phyloP scores from a whole-genome alignment of 2,329 filamentous ascomycete species.

The Chaetomium olivaceum region DNA sequence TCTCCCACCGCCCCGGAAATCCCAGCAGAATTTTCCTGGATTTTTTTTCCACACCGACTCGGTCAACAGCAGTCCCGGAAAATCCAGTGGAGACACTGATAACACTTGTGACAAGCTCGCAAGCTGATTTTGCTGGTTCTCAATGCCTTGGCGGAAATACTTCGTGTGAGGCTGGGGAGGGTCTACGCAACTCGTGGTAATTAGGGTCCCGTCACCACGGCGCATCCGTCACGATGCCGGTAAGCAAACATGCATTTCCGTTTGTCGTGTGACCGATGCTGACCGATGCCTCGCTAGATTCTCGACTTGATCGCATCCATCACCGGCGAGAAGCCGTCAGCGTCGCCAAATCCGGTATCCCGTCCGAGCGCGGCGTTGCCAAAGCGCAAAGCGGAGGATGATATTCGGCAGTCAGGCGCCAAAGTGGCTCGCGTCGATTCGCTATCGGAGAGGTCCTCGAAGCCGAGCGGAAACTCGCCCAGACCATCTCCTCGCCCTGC shows the following conservation, averaged over 20 bases:
- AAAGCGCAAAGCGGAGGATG: conserved; percentile 61
- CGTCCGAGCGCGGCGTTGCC: conserved; percentile 38
- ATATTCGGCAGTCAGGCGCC: conserved; percentile 43
- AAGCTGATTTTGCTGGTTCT: conserved; percentile 10
- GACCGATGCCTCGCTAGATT: conserved; percentile 45
- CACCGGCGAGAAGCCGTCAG: conserved; percentile 52
- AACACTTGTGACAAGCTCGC: conserved; percentile 14
- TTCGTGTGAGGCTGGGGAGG: conserved; percentile 33
- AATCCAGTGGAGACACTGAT: not conserved
- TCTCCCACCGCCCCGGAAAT: not conserved
- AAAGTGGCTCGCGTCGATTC: conserved; percentile 46
- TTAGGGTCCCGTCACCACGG: conserved; percentile 5
- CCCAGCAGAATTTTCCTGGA: not conserved
- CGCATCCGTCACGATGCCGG: conserved; percentile 40
- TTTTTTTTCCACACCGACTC: not conserved
- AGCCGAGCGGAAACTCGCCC: conserved; percentile 28
- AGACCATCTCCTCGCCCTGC: conserved; percentile 35
- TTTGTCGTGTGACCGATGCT: not conserved
- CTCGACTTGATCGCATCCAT: conserved; percentile 63
- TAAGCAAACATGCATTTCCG: conserved; percentile 29
- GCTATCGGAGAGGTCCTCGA: conserved; percentile 30
- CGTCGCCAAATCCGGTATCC: conserved; percentile 39
- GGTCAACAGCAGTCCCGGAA: not conserved
- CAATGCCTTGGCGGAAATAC: conserved; percentile 31
- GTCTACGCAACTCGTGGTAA: conserved; percentile 22